Evolutionary conservation across 257 asterid species (phyloP).

Genomic region (Lavandula angustifolia): DNA sequence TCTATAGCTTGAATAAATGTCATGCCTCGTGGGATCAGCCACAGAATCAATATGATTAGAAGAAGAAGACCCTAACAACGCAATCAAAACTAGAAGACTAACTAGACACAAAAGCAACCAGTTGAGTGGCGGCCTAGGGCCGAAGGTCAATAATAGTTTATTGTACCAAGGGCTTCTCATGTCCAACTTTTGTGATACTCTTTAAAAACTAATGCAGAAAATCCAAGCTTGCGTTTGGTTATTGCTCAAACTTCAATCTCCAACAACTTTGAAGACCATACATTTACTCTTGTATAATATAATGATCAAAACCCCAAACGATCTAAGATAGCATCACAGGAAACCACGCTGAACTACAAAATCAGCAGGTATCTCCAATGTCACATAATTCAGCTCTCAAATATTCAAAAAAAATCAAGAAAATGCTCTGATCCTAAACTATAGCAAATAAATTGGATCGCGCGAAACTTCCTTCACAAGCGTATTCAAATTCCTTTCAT

Average conservation of each 20-base stretch:
- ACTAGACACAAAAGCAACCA: slow-evolving; percentile 73
- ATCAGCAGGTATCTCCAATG: slow-evolving; percentile 25
- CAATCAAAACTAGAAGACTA: slow-evolving; percentile 58
- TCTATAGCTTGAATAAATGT: slow-evolving; percentile 57
- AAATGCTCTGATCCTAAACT: slow-evolving; percentile 33
- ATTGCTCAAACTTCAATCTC: slow-evolving; percentile 50
- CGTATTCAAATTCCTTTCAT: slow-evolving; percentile 21
- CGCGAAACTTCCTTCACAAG: slow-evolving; percentile 26
- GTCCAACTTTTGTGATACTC: slow-evolving; percentile 51
- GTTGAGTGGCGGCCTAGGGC: slow-evolving; percentile 77
- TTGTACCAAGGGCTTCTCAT: slow-evolving; percentile 91
- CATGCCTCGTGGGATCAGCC: slow-evolving; percentile 51
- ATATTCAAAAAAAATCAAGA: slow-evolving; percentile 9
- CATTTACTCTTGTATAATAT: slow-evolving; percentile 37
- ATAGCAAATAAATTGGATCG: slow-evolving; percentile 39
- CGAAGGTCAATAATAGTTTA: slow-evolving; percentile 52
- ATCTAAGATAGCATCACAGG: slow-evolving; percentile 46
- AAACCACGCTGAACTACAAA: slow-evolving; percentile 31
- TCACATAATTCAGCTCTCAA: slow-evolving; percentile 33
- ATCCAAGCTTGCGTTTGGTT: slow-evolving; percentile 31
- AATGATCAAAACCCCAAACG: slow-evolving; percentile 45
- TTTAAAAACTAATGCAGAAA: slow-evolving; percentile 22
- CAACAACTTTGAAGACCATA: slow-evolving; percentile 41
- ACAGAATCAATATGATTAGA: slow-evolving; percentile 53
- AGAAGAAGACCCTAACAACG: slow-evolving; percentile 65